These are phyloP conservation scores for Lentinula sp. DNA, from an alignment of 768 basidiomycete genomes.

Conservation along the genomic window DNA sequence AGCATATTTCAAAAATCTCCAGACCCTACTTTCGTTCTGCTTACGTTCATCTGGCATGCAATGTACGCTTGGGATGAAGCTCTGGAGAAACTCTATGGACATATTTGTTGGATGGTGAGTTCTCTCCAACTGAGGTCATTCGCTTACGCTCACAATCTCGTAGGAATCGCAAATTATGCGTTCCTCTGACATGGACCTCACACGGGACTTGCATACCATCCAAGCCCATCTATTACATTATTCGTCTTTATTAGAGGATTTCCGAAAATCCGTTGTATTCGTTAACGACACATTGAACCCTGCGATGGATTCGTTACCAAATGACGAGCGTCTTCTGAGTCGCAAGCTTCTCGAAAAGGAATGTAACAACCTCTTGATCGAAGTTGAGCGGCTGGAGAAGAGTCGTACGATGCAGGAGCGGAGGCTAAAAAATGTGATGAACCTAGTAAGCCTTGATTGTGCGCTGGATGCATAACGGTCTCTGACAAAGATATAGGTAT, in stretches of 20 bases:
- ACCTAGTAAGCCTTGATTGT: slow-evolving; percentile 27
- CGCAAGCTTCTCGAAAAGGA: slow-evolving; percentile 35
- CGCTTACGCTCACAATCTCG: neutral
- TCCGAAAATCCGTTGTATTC: slow-evolving; percentile 46
- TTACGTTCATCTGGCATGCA: slow-evolving; percentile 54
- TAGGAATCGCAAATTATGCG: slow-evolving; percentile 46
- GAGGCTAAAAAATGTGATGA: slow-evolving; percentile 47
- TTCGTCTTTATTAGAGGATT: slow-evolving; percentile 47
- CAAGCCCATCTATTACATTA: slow-evolving; percentile 59
- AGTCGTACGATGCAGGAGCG: slow-evolving; percentile 40
- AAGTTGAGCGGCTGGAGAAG: slow-evolving; percentile 40
- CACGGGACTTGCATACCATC: slow-evolving; percentile 50
- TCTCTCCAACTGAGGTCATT: neutral
- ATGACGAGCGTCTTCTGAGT: slow-evolving; percentile 23
- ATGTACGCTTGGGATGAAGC: slow-evolving; percentile 60
- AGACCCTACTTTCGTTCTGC: slow-evolving; percentile 51
- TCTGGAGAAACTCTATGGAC: slow-evolving; percentile 43
- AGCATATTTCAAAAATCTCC: slow-evolving; percentile 31
- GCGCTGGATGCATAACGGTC: neutral
- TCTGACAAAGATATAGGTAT: slow-evolving; percentile 33
- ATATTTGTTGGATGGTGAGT: slow-evolving; percentile 44
- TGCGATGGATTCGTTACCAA: slow-evolving; percentile 33
- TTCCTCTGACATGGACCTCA: slow-evolving; percentile 37
- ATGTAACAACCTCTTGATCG: slow-evolving; percentile 41
- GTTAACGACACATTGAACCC: slow-evolving; percentile 45